Evolutionary conservation across 192 early-diverging fungal species (phyloP), one percentile per base, ranked within the genome.

Genomic region (Backusella westeae): DNA sequence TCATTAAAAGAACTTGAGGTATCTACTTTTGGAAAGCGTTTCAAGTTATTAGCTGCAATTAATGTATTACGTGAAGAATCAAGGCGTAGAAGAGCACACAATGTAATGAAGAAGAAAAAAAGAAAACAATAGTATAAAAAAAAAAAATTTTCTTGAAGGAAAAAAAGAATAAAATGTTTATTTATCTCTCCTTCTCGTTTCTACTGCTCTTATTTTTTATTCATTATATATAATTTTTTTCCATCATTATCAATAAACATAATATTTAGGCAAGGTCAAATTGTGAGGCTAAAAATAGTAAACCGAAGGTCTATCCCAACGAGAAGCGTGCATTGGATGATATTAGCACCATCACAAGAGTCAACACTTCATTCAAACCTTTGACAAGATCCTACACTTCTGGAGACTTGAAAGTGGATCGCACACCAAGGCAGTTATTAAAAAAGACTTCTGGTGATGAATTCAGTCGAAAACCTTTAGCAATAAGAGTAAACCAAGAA

Each of bases 1-100:
- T 85, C 85, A 4, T 77, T 93, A 15, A 90, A 91, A 71, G 90
- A 93, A 56, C 73, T 93, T 32, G 86, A 91, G 32, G 85, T 93
- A 56, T 85, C 65, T 67, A 84, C 87, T 7, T 88, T 92, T 67
- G 87, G 88, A 29, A 90, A 90, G 74, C 86, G 92, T 0, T 85
- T 90, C 75, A 87, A 90, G 32, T 83, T 93, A 56, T 85, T 89
- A 78, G 89, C 85, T 44, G 81, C 85, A 68, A 93, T 93, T 35
- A 80, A 81, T 12, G 81, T 81, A 8, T 79, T 93, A 17, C 46
- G 76, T 15, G 76, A 77, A 72, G 69, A 77, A 72, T 23, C 56
- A 29, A 63, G 26, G 23, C 56, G 23, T 63, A 63, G 56, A 63
- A 63, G 26, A 63, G 0, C 56, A 63, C 23, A 63, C 26, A 63